Evolutionary conservation across 352 stramenopile genomes (phyloP).

Genomic region (Globisporangium cederbergense): DNA sequence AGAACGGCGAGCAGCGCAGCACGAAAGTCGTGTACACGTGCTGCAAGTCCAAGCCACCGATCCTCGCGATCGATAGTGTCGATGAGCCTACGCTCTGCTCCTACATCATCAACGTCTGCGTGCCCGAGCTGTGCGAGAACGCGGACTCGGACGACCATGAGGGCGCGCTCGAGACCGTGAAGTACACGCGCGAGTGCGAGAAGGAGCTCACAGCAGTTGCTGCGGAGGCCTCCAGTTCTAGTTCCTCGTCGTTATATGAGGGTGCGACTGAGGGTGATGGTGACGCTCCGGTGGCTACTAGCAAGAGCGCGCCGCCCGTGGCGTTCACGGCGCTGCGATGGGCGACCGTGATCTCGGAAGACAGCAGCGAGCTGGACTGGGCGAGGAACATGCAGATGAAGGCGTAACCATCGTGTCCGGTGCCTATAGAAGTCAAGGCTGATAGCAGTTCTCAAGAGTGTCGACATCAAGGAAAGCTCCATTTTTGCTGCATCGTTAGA

Average conservation of each 20-base stretch:
- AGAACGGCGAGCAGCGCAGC: slow-evolving; percentile 72
- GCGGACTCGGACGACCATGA: slow-evolving; percentile 21
- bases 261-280: slow-evolving; percentile 8
- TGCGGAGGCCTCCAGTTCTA: neutral
- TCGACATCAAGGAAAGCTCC: neutral
- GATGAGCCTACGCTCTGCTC: slow-evolving; percentile 80
- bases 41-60: slow-evolving; percentile 59
- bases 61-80: slow-evolving; percentile 60
- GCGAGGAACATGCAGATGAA: slow-evolving; percentile 65
- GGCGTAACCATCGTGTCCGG: slow-evolving; percentile 17
- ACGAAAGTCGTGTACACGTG: slow-evolving; percentile 77
- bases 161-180: slow-evolving; percentile 24
- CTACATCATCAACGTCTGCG: slow-evolving; percentile 77
- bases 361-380: slow-evolving; percentile 86
- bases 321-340: slow-evolving; percentile 72
- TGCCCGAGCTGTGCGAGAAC: slow-evolving; percentile 67
- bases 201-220: slow-evolving; percentile 32
- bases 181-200: slow-evolving; percentile 50
- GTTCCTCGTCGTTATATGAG: neutral
- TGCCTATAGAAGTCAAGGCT: slow-evolving; percentile 8
- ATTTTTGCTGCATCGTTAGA: slow-evolving; percentile 31
- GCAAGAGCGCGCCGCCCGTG: slow-evolving; percentile 22
- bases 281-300: slow-evolving; percentile 5
- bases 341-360: slow-evolving; percentile 77
- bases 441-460: slow-evolving; percentile 1